Evolutionary conservation across 108 stramenopile species (phyloP), one percentile per base, ranked within the genome.

Genomic region (Skeletonema grethae): DNA sequence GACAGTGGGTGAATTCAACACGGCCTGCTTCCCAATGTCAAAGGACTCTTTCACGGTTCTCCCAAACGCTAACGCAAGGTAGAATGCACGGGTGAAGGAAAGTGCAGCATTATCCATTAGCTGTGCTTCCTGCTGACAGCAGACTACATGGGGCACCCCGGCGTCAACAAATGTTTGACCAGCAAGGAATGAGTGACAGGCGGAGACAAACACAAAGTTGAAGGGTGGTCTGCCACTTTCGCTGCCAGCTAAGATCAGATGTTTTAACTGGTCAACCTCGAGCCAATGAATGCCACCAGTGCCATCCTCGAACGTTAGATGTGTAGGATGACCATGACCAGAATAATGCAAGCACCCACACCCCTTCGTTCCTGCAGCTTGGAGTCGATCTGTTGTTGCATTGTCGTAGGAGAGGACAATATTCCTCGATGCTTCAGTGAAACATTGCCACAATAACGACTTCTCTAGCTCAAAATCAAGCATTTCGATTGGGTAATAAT

Each of bases 81-180:
- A 94, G 79, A 95, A 94, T 35, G 84, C 85, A 20, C 90, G 78
- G 6, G 96, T 90, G 67, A 95, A 97, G 15, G 90, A 88, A 4
- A 89, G 66, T 28, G 94, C 92, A 18, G 92, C 92, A 29, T 87
- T 78, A 71, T 97, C 97, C 63, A 88, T 90, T 11, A 97, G 72
- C 66, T 87, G 86, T 30, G 84, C 90, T 45, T 94, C 90, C 61
- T 91, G 80, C 61, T 83, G 87, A 41, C 96, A 94, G 53, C 93
- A 95, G 18, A 98, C 96, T n/a, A 98, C 97, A 76, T 98, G 97
- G 11, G 93, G 90, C 22, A 97, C 95, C 12, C 96, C 96, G 12
- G 97, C 97, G 0, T 75, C 86, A 20, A 93, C 91, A 69, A 98
- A 97, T 1, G 96, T 95, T 59, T 90, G 82, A 11, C 95, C 97